Evolutionary conservation across 1,284 basidiomycete genomes (phyloP).

Genomic region (Ganoderma boninense): DNA sequence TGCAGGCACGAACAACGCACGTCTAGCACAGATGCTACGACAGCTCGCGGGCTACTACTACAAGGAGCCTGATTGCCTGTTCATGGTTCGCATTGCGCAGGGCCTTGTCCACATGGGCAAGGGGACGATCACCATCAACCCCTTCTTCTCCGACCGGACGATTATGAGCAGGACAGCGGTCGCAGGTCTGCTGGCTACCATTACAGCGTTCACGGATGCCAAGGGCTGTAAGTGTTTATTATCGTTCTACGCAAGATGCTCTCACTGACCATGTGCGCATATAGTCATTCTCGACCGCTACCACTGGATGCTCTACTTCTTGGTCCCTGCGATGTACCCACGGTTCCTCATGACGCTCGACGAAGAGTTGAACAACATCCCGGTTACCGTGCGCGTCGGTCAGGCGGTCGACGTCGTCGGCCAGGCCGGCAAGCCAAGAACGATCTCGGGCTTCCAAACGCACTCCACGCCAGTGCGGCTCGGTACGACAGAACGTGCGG

Average conservation of each 20-base stretch:
- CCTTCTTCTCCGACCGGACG: slow-evolving; percentile 94
- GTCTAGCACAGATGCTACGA: slow-evolving; percentile 96
- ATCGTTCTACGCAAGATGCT: background rate
- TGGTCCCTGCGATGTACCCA: slow-evolving; percentile 96
- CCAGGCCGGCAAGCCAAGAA: slow-evolving; percentile 90
- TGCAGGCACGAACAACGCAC: slow-evolving; percentile 98
- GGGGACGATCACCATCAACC: slow-evolving; percentile 97
- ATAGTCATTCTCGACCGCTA: slow-evolving; percentile 92
- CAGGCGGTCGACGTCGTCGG: slow-evolving; percentile 94
- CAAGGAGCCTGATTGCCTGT: slow-evolving; percentile 97
- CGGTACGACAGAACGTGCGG: slow-evolving; percentile 93
- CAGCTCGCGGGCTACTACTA: slow-evolving; percentile 97
- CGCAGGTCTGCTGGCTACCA: slow-evolving; percentile 89
- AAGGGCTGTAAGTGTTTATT: slow-evolving; percentile 81
- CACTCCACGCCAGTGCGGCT: slow-evolving; percentile 96
- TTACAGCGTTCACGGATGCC: slow-evolving; percentile 94
- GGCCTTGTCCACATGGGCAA: slow-evolving; percentile 99
- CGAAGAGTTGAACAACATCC: slow-evolving; percentile 85
- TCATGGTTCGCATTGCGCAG: slow-evolving; percentile 96
- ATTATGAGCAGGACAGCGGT: slow-evolving; percentile 92
- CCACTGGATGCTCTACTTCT: slow-evolving; percentile 99
- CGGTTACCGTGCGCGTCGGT: slow-evolving; percentile 95
- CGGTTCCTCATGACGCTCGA: slow-evolving; percentile 98
- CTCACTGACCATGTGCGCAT: background rate
- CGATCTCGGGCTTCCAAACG: slow-evolving; percentile 96